Evolutionary conservation across 805 yeast species (phyloP), one percentile per base, ranked within the genome.

Genomic region (Monosporozyma unispora): DNA sequence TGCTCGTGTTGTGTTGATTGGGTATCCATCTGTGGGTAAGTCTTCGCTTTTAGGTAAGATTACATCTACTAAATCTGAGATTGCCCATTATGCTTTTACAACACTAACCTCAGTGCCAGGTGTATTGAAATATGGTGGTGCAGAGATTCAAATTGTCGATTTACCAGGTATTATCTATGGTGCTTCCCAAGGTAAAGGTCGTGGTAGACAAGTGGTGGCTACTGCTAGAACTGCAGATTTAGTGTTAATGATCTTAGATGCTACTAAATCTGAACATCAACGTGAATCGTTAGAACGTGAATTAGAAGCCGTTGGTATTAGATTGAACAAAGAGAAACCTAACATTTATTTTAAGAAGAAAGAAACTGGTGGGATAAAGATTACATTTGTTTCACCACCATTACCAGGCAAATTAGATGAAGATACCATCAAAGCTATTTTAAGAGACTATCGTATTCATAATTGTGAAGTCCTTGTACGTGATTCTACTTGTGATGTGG

Each of bases 11-110:
- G 95, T 95, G 18, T 73, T 91, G 48, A 90, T 93, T 68, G 99
- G 99, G 28, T 91, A 90, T 66, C 99, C 99, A 16, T 90, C 97
- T 1, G 99, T 93, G 22, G 99, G 99, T 65, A 91, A 91, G 61
- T 90, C 97, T 1, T 87, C 96, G 2, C 80, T 91, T 55, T 73
- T 91, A 52, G 82, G 88, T 18, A 87, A 88, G 60, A 87, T 93
- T 49, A 91, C 99, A 19, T 86, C 87, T 60, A 91, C 98, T 1
- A 87, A 87, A 66, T 85, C 96, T 1, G 98, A 89, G 66, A 86
- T 95, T 47, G 99, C 98, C 5, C 87, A 83, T 46, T 91, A 93
- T 63, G 93, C 95, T 47, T 91, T 91, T 75, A 91, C 99, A 7
- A 91, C 99, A 0, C 76, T 91, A 65, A 91, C 99, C 0, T 88